Percentiles rank a stretch among this genome's conserved stretches.
phyloP scores from a whole-genome alignment of 2,329 filamentous ascomycete genomes.

The Myotisia sp. region DNA sequence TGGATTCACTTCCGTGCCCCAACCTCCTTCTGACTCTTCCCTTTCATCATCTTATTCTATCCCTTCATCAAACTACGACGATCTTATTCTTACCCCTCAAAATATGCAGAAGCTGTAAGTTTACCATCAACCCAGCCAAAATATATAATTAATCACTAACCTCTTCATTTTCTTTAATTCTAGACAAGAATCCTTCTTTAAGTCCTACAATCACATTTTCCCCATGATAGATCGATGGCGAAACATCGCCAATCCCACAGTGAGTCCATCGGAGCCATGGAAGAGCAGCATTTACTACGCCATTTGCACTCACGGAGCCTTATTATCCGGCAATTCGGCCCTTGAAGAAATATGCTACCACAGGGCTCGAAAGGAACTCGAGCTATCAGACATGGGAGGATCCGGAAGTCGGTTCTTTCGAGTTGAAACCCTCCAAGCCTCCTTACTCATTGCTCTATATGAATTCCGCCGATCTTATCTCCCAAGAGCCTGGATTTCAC shows the following conservation, averaged over 20 bases:
- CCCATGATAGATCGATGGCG: conserved; percentile 5
- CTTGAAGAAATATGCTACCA: conserved; percentile 6
- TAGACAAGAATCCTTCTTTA: conserved; percentile 5
- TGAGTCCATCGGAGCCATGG: conserved; percentile 6
- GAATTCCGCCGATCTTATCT: conserved; percentile 4
- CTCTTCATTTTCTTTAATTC: background rate
- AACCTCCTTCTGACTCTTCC: conserved; percentile 3
- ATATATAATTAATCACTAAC: background rate
- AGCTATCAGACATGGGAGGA: conserved; percentile 5
- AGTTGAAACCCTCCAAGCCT: conserved; percentile 5
- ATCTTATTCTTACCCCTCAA: conserved; percentile 3
- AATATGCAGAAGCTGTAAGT: conserved; percentile 5
- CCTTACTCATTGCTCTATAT: conserved; percentile 2
- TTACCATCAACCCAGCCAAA: no score
- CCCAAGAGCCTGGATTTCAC: conserved; percentile 4
- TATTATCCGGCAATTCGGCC: conserved; percentile 3
- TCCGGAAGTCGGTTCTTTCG: conserved; percentile 3
- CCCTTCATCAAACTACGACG: conserved; percentile 3
- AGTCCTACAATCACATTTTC: conserved; percentile 3
- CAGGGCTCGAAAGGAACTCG: conserved; percentile 4
- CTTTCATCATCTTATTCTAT: conserved; percentile 3
- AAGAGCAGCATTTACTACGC: conserved; percentile 6
- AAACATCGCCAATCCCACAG: conserved; percentile 1
- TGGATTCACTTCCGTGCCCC: conserved; percentile 1
- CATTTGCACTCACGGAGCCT: conserved; percentile 5